Percentiles rank a stretch among this genome's conserved stretches.
Evolutionary conservation across 2,329 filamentous ascomycete species (phyloP).

Genomic region (Chaetomium globosum): DNA sequence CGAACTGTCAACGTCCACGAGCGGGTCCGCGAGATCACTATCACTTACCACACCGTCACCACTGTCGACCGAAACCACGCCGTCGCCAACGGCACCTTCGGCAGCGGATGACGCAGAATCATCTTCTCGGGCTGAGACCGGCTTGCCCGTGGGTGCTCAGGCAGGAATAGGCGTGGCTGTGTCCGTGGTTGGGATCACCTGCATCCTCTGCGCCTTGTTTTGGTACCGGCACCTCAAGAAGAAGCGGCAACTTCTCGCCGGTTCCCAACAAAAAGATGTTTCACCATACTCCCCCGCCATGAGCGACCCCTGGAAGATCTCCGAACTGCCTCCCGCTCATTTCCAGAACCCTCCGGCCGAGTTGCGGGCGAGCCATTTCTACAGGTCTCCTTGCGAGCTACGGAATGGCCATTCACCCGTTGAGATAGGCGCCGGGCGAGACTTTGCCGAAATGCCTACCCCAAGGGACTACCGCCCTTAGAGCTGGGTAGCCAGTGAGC

Average conservation of each 20-base stretch:
- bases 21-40: neutral
- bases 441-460: neutral
- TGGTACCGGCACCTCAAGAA: constrained; percentile 15
- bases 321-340: neutral
- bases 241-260: neutral
- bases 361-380: neutral
- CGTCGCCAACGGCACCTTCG: neutral
- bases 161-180: constrained; percentile 20
- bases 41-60: neutral
- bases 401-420: neutral
- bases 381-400: neutral
- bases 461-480: neutral
- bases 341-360: neutral
- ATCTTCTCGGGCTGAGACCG: neutral
- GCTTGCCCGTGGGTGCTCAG: constrained; percentile 4
- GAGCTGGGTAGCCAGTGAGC: neutral
- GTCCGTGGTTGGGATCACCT: constrained; percentile 1
- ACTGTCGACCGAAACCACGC: neutral
- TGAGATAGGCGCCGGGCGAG: neutral
- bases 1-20: neutral
- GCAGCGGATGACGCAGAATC: neutral
- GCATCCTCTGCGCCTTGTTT: constrained; percentile 3
- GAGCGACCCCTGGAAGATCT: neutral
- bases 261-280: neutral
- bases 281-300: neutral